phyloP scores from a whole-genome alignment of 257 asterid species.

The Sherardia arvensis region DNA sequence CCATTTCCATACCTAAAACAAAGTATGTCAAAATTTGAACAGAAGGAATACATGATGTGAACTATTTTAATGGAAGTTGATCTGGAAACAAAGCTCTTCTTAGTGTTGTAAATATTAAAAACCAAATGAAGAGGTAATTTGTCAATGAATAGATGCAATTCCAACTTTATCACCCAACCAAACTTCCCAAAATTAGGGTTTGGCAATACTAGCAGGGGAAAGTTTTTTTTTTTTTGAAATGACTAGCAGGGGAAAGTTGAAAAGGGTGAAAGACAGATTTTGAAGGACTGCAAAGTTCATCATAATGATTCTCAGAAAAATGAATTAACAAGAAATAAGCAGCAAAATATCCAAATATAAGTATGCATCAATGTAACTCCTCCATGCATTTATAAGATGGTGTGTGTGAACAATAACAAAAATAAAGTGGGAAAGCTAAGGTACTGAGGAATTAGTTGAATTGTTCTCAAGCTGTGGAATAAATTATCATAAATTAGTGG shows the following conservation, averaged over 20 bases:
- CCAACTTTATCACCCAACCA: neutral
- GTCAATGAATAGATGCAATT: neutral
- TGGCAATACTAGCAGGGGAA: neutral
- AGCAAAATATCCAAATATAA: neutral
- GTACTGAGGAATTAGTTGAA: neutral
- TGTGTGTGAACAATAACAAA: neutral
- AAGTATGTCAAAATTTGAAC: neutral
- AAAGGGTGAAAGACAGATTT: neutral
- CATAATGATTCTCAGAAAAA: neutral
- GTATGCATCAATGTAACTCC: neutral
- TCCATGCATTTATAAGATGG: neutral
- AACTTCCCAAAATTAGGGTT: neutral
- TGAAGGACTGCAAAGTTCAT: neutral
- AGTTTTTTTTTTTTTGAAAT: too few species aligned
- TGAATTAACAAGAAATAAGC: neutral
- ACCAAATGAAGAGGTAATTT: neutral
- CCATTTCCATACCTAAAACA: slow-evolving; percentile 19
- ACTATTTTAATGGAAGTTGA: neutral
- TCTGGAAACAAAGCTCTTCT: neutral
- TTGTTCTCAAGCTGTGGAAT: neutral
- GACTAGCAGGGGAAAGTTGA: neutral
- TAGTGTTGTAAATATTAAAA: neutral
- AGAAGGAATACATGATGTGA: neutral
- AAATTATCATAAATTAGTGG: neutral
- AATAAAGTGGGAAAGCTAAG: neutral